Conservation (phyloP, 306 rosid genomes). For the Cucurbita ficifolia region DNA sequence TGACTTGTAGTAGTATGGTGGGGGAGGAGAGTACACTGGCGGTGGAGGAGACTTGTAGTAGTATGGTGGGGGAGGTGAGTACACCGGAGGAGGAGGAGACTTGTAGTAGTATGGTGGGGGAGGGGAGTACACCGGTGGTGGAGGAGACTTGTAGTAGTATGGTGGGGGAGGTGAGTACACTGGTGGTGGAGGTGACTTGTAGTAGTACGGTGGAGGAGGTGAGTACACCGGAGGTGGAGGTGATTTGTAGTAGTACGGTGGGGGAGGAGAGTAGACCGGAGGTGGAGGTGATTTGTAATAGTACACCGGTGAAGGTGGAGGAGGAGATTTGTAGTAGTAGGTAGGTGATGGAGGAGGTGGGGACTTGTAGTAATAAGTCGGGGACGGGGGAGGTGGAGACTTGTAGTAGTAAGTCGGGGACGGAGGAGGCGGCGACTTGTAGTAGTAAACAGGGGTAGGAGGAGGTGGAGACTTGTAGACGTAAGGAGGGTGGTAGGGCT, state of each 20-base stretch:
- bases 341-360: constrained; percentile 23
- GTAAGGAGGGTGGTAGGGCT: constrained; percentile 54
- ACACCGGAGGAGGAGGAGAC: background rate
- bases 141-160: constrained; percentile 31
- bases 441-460: background rate
- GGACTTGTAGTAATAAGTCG: constrained; percentile 2
- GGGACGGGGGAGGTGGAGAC: constrained; percentile 13
- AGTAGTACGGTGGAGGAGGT: background rate
- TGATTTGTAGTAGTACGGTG: background rate
- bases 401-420: constrained; percentile 7
- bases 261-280: background rate
- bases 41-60: constrained; percentile 29
- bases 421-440: constrained; percentile 14
- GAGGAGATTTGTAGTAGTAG: background rate
- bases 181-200: background rate
- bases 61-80: constrained; percentile 48
- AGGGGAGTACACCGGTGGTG: constrained; percentile 18
- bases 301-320: constrained; percentile 5
- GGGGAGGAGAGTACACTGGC: background rate
- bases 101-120: constrained; percentile 19
- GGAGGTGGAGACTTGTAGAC: constrained; percentile 32
- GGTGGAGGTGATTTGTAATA: constrained; percentile 17
- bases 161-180: constrained; percentile 2
- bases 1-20: background rate
- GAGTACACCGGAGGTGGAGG: constrained; percentile 10